phyloP scores from a whole-genome alignment of 2,329 filamentous ascomycete genomes.

The Paecilomyces niveus region DNA sequence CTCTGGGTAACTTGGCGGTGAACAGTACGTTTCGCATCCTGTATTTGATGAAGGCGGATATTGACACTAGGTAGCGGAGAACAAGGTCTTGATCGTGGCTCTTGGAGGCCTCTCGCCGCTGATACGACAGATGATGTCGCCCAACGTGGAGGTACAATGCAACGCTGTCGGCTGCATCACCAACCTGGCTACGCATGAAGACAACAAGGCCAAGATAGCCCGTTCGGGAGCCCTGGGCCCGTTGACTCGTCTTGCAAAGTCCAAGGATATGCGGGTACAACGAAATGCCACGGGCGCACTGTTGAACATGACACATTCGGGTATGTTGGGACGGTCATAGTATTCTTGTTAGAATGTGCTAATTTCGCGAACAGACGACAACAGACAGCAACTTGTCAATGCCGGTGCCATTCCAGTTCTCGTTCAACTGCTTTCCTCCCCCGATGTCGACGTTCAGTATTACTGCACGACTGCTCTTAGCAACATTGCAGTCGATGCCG shows the following conservation, averaged over 20 bases:
- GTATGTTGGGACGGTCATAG: slow-evolving; percentile 44
- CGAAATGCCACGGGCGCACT: slow-evolving; percentile 93
- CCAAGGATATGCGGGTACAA: slow-evolving; percentile 97
- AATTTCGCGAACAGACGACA: slow-evolving; percentile 63
- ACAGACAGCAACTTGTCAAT: slow-evolving; percentile 93
- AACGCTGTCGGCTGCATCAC: slow-evolving; percentile 99
- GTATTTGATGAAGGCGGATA: slow-evolving; percentile 11
- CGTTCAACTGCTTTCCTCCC: slow-evolving; percentile 85
- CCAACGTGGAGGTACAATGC: slow-evolving; percentile 97
- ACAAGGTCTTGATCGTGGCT: slow-evolving; percentile 93
- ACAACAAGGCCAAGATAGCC: slow-evolving; percentile 98
- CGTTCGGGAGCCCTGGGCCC: slow-evolving; percentile 87
- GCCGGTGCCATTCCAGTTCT: slow-evolving; percentile 97
- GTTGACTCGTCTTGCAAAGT: slow-evolving; percentile 86
- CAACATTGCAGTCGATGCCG: slow-evolving; percentile 93
- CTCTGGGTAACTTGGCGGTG: slow-evolving; percentile 89
- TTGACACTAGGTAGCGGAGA: slow-evolving; percentile 68
- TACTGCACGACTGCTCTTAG: slow-evolving; percentile 98
- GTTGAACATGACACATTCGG: slow-evolving; percentile 98
- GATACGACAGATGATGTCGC: slow-evolving; percentile 96
- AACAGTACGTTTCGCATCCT: slow-evolving; percentile 62
- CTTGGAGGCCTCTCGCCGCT: slow-evolving; percentile 84
- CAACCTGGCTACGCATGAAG: slow-evolving; percentile 94
- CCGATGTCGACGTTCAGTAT: slow-evolving; percentile 96
- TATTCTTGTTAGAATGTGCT: slow-evolving; percentile 5